Evolutionary conservation across 441 rosid genomes (phyloP), one percentile per base, ranked within the genome.

Genomic region (Melastoma candidum): DNA sequence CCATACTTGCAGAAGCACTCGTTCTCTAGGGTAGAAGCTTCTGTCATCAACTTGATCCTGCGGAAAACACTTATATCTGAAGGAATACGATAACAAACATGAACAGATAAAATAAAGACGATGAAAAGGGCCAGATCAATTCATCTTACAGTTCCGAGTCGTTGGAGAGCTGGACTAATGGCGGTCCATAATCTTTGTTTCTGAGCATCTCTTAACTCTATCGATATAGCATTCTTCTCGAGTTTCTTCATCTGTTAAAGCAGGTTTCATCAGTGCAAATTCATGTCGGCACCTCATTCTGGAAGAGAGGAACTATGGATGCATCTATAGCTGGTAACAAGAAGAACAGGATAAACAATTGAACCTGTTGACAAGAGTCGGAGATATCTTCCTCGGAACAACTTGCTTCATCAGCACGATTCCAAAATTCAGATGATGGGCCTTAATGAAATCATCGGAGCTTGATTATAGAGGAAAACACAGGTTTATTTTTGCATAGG

Each of bases 321-420:
- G 26, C 44, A 45, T 4, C 12, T 56, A 11, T 11, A 7, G 41
- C 29, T 47, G 5, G 25, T 41, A 50, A 26, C 27, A 43, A 11
- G 61, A 58, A 50, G 36, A n/a, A 26, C 26, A 55, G 11, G 47
- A 50, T 45, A 53, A 53, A 48, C 0, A 0, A 58, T 26, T n/a
- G 50, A 48, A 82, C 97, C 95, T 84, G 84, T 63, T 81, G 86
- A 52, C 74, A 63, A 44, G 80, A 76, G 74, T 86, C 95, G 52
- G 96, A 89, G 55, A 93, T 89, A 63, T 89, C 96, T 67, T 92
- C 98, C 66, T 89, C 90, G 5, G 93, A 84, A 68, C 65, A 63
- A 59, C 79, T 84, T 12, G 67, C 85, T 76, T 81, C 97, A 63
- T 84, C 87, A 25, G 77, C 81, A 60, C 76, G 88, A 59, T 86